Evolutionary conservation across 176 grass and related monocot genomes (phyloP), one percentile per base, ranked within the genome.

Genomic region (Rhipidocladum racemiflorum): DNA sequence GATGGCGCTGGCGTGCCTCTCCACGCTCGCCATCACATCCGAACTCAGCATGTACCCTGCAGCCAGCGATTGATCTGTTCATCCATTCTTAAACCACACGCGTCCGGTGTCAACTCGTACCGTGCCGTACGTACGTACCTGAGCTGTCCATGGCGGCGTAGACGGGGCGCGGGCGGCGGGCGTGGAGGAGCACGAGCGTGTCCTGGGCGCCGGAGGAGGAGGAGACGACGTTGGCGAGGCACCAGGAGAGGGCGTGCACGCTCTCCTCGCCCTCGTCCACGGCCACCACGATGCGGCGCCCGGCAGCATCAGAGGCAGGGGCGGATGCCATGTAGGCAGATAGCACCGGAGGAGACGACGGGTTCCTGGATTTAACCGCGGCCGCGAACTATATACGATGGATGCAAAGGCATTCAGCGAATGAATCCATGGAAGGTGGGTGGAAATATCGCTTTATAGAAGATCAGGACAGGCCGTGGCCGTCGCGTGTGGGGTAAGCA

Each of bases 261-360:
- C 88, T 90, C 88, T 90, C 88, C 29, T 79, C 84, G 84, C 79
- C 74, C 79, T 83, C 88, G 79, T 86, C 88, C 66, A 90, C 88
- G 29, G 88, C 88, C 74, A 90, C 84, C 50, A 74, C 68, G 56
- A 90, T 79, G 56, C 88, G 79, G 30, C 84, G 83, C 49, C 79
- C 83, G 40, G 82, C 50, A 6, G 7, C 46, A 17, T 17, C 15
- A 5, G 45, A 48, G 14, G 14, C 45, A 48, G 45, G 45, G 12
- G 38, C 12, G 16, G 57, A 7, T 9, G 65, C 65, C 34, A 32
- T 32, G 38, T 8, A 39, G 38, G 7, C 38, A 39, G 7, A 7
- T 1, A 39, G 38, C 38, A 9, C 38, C 6, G 38, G 7, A 39
- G 7, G 7, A 39, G 38, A 39, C 38, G 38, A 39, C 38, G 38